Evolutionary conservation across 1,284 basidiomycete species (phyloP).

Genomic region (Cryptococcus maquisensis): DNA sequence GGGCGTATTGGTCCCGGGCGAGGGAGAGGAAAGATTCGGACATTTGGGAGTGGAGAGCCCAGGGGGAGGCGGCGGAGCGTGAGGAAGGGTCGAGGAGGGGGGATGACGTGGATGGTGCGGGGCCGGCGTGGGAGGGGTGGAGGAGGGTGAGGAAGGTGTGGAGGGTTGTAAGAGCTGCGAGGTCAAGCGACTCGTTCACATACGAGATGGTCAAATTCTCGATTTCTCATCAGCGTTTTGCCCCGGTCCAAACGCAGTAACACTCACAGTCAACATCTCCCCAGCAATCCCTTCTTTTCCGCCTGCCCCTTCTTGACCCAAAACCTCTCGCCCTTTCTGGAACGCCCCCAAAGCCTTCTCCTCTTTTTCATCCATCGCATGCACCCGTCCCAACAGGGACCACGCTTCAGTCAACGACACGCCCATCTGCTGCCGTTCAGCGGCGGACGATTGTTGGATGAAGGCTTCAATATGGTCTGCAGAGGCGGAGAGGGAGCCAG

Average conservation of each 20-base stretch:
- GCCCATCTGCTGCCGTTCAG: constrained; percentile 12
- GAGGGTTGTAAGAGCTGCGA: constrained; percentile 80
- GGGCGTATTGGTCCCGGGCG: constrained; percentile 69
- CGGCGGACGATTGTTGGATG: constrained; percentile 53
- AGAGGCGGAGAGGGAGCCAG: constrained; percentile 78
- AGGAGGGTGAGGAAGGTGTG: constrained; percentile 78
- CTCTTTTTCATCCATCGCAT: constrained; percentile 89
- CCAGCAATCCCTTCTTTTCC: constrained; percentile 64
- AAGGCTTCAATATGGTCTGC: constrained; percentile 81
- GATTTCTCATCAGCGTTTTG: background rate
- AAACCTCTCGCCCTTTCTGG: constrained; percentile 67
- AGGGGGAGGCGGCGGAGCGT: constrained; percentile 55
- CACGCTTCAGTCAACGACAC: constrained; percentile 62
- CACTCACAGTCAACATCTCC: constrained; percentile 72
- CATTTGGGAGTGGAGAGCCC: constrained; percentile 78
- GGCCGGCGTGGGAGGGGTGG: constrained; percentile 59
- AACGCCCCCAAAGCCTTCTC: constrained; percentile 55
- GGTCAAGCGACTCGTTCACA: constrained; percentile 91
- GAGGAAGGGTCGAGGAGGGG: constrained; percentile 2
- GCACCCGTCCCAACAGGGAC: constrained; percentile 86
- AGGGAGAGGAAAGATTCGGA: constrained; percentile 81
- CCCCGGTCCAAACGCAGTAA: background rate
- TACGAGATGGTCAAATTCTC: constrained; percentile 94
- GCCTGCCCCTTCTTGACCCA: constrained; percentile 59
- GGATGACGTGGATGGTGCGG: constrained; percentile 6